Percentiles rank a stretch among this genome's conserved stretches.
These are phyloP conservation scores for Russula emetica DNA, from an alignment of 768 basidiomycete genomes.

Conservation along the genomic window DNA sequence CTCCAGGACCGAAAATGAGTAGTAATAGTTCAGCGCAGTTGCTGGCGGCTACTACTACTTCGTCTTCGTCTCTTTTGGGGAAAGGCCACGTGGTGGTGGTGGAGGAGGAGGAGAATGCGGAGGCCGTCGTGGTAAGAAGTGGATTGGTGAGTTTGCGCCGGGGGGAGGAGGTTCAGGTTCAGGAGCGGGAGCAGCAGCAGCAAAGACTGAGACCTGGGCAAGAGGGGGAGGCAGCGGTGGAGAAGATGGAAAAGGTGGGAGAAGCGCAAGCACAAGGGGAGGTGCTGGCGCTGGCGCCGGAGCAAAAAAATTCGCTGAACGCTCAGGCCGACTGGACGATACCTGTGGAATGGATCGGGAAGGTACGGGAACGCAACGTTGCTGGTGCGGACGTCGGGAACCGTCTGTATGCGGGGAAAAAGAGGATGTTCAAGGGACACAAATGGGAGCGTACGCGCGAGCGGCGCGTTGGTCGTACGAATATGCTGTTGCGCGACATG, in stretches of 20 bases:
- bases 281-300: background rate
- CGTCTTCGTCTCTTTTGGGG: background rate
- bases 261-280: background rate
- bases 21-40: conserved; percentile 31
- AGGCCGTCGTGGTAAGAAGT: background rate
- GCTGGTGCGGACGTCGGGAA: conserved; percentile 53
- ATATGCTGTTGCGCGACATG: conserved; percentile 67
- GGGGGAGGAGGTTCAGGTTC: background rate
- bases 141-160: conserved; percentile 5
- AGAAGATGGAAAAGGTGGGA: background rate
- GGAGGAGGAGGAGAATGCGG: background rate
- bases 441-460: conserved; percentile 67
- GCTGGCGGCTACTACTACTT: conserved; percentile 26
- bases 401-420: conserved; percentile 68
- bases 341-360: conserved; percentile 34
- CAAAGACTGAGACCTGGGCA: background rate
- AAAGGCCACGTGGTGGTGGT: background rate
- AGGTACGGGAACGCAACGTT: conserved; percentile 33
- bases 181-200: background rate
- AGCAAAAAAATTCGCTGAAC: background rate
- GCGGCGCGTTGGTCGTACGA: conserved; percentile 45
- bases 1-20: conserved; percentile 63
- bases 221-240: background rate
- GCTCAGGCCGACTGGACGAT: conserved; percentile 32
- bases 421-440: conserved; percentile 92